Percentiles rank a stretch among this genome's conserved stretches.
These are phyloP conservation scores for Miamiensis avidus DNA, from an alignment of 169 alveolate species.

Conservation along the genomic window DNA sequence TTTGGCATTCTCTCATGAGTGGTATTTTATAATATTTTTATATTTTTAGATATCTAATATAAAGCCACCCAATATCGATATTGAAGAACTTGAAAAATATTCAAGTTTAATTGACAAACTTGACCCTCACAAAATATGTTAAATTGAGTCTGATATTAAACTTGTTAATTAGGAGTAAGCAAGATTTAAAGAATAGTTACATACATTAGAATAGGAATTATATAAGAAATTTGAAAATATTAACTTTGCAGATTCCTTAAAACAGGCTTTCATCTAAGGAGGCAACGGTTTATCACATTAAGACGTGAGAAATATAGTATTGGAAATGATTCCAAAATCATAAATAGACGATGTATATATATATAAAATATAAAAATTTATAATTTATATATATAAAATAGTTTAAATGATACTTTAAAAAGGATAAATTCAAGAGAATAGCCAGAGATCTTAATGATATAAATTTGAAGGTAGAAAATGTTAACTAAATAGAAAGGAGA, in stretches of 20 bases:
- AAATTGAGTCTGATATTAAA: conserved; percentile 34
- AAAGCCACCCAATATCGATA: conserved; percentile 16
- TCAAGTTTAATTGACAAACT: conserved; percentile 20
- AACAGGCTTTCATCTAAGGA: conserved; percentile 1
- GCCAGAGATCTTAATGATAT: conserved; percentile 36
- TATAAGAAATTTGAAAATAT: conserved; percentile 32
- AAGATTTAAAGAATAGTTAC: conserved; percentile 29
- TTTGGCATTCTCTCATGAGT: neutral
- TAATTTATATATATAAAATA: no score
- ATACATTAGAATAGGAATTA: conserved; percentile 33
- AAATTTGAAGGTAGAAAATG: conserved; percentile 30
- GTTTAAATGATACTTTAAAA: conserved; percentile 19
- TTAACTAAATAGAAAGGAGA: conserved; percentile 36
- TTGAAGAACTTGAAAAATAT: conserved; percentile 23
- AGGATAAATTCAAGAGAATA: conserved; percentile 33
- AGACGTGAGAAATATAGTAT: conserved; percentile 8
- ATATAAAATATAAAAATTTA: no score
- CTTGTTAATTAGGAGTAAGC: conserved; percentile 29
- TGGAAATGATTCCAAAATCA: conserved; percentile 25
- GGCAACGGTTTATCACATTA: neutral
- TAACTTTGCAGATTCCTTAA: conserved; percentile 17
- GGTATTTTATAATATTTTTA: conserved; percentile 15
- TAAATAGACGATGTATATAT: conserved; percentile 19
- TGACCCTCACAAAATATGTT: conserved; percentile 45
- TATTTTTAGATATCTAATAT: conserved; percentile 28